Conservation (phyloP, 2,329 filamentous ascomycete genomes). For the Penicillium sp. region DNA sequence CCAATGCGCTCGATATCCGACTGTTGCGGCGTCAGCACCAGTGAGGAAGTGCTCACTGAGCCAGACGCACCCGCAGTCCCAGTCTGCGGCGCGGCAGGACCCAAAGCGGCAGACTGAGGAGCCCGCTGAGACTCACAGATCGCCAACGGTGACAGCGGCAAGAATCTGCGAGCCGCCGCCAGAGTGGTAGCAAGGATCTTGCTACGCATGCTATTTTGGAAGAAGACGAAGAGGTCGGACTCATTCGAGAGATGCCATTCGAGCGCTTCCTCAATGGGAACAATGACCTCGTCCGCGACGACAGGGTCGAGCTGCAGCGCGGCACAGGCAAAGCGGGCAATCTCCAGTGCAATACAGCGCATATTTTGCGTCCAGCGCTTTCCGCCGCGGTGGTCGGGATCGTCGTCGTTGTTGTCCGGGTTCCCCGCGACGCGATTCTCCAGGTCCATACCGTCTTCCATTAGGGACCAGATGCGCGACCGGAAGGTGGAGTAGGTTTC, state of each 20-base stretch:
- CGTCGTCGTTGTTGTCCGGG: slow-evolving; percentile 14
- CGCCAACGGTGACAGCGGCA: slow-evolving; percentile 41
- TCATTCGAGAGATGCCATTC: slow-evolving; percentile 36
- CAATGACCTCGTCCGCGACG: slow-evolving; percentile 35
- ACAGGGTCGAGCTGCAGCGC: slow-evolving; percentile 28
- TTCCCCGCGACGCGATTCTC: slow-evolving; percentile 10
- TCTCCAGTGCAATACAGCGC: slow-evolving; percentile 42
- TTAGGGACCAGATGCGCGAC: slow-evolving; percentile 40
- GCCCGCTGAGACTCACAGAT: slow-evolving; percentile 45
- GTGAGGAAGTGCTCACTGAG: background rate
- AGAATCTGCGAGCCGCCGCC: slow-evolving; percentile 35
- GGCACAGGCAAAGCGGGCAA: slow-evolving; percentile 38
- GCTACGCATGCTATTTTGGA: slow-evolving; percentile 33
- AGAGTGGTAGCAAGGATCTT: slow-evolving; percentile 34
- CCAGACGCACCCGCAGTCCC: background rate
- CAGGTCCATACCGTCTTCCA: slow-evolving; percentile 34
- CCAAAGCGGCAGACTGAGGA: slow-evolving; percentile 15
- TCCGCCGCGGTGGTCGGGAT: slow-evolving; percentile 20
- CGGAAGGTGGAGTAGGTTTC: slow-evolving; percentile 37
- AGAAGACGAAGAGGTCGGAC: slow-evolving; percentile 32
- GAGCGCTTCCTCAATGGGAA: slow-evolving; percentile 33
- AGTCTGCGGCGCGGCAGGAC: slow-evolving; percentile 6
- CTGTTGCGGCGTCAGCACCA: slow-evolving; percentile 24
- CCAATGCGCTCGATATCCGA: slow-evolving; percentile 55
- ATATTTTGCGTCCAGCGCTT: slow-evolving; percentile 37